Evolutionary conservation across 2,329 filamentous ascomycete genomes (phyloP), one percentile per base, ranked within the genome.

Genomic region (Eutypa lata): DNA sequence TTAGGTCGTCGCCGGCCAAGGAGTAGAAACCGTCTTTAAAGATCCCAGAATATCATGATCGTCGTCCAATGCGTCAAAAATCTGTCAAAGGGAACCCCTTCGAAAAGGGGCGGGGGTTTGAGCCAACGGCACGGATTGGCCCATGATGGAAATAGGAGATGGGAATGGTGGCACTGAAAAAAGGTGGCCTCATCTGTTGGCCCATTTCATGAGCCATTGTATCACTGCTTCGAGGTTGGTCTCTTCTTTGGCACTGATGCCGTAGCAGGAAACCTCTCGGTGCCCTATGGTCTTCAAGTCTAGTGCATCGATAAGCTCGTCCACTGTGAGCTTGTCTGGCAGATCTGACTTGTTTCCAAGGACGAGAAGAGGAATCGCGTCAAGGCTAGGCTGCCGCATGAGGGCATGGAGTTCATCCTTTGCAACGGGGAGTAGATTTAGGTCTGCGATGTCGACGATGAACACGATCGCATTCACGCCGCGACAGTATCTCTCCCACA

Each of bases 401-500:
- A 99, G 80, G 37, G 89, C 81, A 72, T 97, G 94, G 53, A 99
- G 86, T 73, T 97, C 94, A 62, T 97, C 91, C 66, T 88, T 90
- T 49, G 94, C 94, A 57, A 91, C 84, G 8, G 91, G 88, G 54
- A 97, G 80, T 53, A 91, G 83, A 50, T 84, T 83, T 58, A 82
- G 80, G 72, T 99, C 94, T 62, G 93, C 91, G 60, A 95, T 95
- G 71, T 99, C 94, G 67, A 97, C 92, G 70, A 99, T 96, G 75
- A 97, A 99, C 61, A 99, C 90, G 63, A 99, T 97, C 63, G 93
- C 93, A 75, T 96, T 96, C 62, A 97, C 94, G 49, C 91, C 94
- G 59, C 92, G 90, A 75, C 94, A 97, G 73, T 99, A 99, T 68
- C 94, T 83, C 79, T 99, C 94, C 94, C 94, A 99, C 94, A 99